Percentiles rank a stretch among this genome's conserved stretches.
phyloP scores from a whole-genome alignment of 2,329 filamentous ascomycete species.

The Verticillium klebahnii region DNA sequence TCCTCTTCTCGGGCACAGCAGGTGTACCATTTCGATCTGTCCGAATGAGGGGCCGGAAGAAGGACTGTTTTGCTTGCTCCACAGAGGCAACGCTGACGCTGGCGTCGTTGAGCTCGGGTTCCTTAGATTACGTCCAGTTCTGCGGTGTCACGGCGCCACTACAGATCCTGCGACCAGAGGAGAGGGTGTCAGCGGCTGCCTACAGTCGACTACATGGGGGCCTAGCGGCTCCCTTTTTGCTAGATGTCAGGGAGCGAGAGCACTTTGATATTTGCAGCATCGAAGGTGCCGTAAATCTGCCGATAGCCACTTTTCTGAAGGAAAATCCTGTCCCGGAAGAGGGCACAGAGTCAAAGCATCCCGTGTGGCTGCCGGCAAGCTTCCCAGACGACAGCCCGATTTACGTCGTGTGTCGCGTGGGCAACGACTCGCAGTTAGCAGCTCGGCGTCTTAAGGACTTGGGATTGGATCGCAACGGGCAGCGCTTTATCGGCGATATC shows the following conservation, averaged over 20 bases:
- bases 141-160: slow-evolving; percentile 62
- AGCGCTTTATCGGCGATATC: slow-evolving; percentile 65
- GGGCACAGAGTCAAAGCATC: slow-evolving; percentile 12
- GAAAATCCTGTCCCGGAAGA: slow-evolving; percentile 26
- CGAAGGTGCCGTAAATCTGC: slow-evolving; percentile 70
- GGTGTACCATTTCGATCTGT: slow-evolving; percentile 64
- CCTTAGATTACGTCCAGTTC: slow-evolving; percentile 80
- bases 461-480: slow-evolving; percentile 45
- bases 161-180: slow-evolving; percentile 52
- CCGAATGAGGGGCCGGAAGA: slow-evolving; percentile 63
- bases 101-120: slow-evolving; percentile 57
- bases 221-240: slow-evolving; percentile 46
- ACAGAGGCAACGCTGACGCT: slow-evolving; percentile 56
- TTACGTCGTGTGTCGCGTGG: slow-evolving; percentile 68
- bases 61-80: slow-evolving; percentile 74
- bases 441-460: slow-evolving; percentile 60
- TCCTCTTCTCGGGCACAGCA: slow-evolving; percentile 44
- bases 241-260: slow-evolving; percentile 82
- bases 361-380: slow-evolving; percentile 33
- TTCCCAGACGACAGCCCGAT: slow-evolving; percentile 47
- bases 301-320: slow-evolving; percentile 49
- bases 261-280: slow-evolving; percentile 80
- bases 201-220: slow-evolving; percentile 38
- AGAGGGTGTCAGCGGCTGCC: slow-evolving; percentile 62
- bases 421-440: slow-evolving; percentile 74